Conservation (phyloP, 2,329 filamentous ascomycete genomes). For the Calonectria multiphialidica region DNA sequence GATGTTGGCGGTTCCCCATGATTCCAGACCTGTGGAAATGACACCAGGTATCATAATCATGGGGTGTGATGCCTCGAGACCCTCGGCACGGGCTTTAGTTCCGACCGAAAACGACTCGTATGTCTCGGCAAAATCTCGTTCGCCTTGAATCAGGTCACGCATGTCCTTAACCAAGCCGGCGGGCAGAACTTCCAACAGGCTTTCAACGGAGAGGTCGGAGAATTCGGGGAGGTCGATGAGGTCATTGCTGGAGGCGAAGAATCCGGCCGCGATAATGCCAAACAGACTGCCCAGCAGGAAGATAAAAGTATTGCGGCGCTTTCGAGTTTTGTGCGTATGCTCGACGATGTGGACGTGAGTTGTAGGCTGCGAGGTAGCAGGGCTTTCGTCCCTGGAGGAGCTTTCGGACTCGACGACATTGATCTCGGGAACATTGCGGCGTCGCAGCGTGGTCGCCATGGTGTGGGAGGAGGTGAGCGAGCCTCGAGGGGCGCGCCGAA, state of each 20-base stretch:
- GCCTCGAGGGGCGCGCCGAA: constrained; percentile 34
- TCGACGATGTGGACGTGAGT: constrained; percentile 58
- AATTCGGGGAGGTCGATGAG: constrained; percentile 83
- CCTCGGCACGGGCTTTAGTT: constrained; percentile 83
- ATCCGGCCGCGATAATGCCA: constrained; percentile 87
- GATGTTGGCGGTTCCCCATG: constrained; percentile 89
- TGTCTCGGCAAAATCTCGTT: constrained; percentile 84
- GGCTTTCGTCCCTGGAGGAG: constrained; percentile 43
- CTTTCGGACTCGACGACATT: constrained; percentile 36
- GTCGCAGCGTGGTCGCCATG: constrained; percentile 51
- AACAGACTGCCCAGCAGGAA: constrained; percentile 92
- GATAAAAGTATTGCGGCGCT: constrained; percentile 83
- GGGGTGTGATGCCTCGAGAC: constrained; percentile 84
- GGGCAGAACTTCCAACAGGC: constrained; percentile 87
- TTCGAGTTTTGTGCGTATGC: constrained; percentile 66
- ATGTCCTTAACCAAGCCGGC: constrained; percentile 88
- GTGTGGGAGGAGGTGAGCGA: constrained; percentile 20
- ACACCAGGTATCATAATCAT: constrained; percentile 98
- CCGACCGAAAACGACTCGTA: constrained; percentile 97
- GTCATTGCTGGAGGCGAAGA: constrained; percentile 91
- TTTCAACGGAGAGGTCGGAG: constrained; percentile 84
- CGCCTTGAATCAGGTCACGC: constrained; percentile 85
- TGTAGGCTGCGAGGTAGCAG: constrained; percentile 37
- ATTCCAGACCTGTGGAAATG: constrained; percentile 96
- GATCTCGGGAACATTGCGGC: constrained; percentile 44